Base-by-base conservation (phyloP, 202 grass and related monocot genomes). In the Schoenoplectus tabernaemontani region DNA sequence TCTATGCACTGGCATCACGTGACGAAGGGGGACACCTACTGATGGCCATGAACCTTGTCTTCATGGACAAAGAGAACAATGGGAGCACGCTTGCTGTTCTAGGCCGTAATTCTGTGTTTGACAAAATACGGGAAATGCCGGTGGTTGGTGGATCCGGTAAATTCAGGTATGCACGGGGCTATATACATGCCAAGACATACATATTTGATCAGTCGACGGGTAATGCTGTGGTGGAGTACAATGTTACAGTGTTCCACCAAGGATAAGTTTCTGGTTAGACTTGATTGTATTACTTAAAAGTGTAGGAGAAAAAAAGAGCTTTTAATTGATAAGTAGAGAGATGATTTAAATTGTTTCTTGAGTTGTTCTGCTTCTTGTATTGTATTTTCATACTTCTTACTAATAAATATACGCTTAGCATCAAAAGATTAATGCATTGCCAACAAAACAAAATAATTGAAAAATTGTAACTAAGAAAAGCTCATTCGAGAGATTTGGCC, bases 21-120 rank as follows among this genome's bases (percentile, higher is more conserved):
- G 87, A 90, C 74, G 15, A 50, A 86, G 0, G 59, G 1, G 84
- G 81, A 4, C 89, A 85, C 53, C 38, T 93, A 10, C 13, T 90
- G 0, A 81, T 91, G 93, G 75, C 44, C 85, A 93, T 97, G 93
- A 97, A 88, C 87, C 84, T 97, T 23, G 91, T 91, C 12, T 91
- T 97, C 85, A 71, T 84, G 28, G 79, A 57, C 38, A 76, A 87
- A 8, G 64, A 32, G 83, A 86, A 93, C 85, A 97, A 93, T 79
- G 87, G 90, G 38, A 93, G 90, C 88, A 82, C 34, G 12, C 2
- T 93, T 7, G 69, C 85, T 32, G 79, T 97, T 20, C 26, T 93
- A 42, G 93, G 89, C 13, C 82, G 84, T 4, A 97, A 97, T 84
- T 59, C 66, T 11, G 89, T 84, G 62, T 82, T 84, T 64, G 2